These are phyloP conservation scores for Ananas comosus DNA, from an alignment of 176 grass and related monocot genomes.

Conservation along the genomic window DNA sequence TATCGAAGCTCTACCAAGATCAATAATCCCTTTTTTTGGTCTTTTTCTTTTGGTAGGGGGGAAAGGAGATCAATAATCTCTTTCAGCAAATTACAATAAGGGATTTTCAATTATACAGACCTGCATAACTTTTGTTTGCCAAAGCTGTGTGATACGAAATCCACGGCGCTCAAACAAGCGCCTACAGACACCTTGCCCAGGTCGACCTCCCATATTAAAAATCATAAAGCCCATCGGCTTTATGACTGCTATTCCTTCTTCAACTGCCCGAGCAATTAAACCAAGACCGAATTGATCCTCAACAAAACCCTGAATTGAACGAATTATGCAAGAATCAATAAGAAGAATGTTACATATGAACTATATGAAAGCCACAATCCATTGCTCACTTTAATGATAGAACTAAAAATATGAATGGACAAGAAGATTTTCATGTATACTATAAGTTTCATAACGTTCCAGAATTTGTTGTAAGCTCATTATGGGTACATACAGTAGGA, in stretches of 20 bases:
- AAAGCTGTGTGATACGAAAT: conserved; percentile 80
- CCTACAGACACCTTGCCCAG: conserved; percentile 90
- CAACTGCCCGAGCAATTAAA: conserved; percentile 92
- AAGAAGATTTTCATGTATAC: too few species aligned
- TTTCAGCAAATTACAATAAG: background rate
- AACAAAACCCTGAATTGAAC: conserved; percentile 61
- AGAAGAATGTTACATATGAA: conserved; percentile 9
- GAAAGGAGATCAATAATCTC: background rate
- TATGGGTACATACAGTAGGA: too few species aligned
- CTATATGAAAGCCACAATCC: conserved; percentile 3
- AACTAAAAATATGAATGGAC: too few species aligned
- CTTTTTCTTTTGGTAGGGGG: too few species aligned
- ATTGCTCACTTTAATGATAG: background rate
- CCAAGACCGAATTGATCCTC: conserved; percentile 97
- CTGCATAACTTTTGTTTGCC: conserved; percentile 99
- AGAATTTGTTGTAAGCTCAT: too few species aligned
- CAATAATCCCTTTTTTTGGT: too few species aligned
- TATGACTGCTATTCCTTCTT: conserved; percentile 98
- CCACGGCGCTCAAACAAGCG: conserved; percentile 85
- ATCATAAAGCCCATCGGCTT: conserved; percentile 92
- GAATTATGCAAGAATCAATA: conserved; percentile 7
- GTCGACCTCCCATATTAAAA: conserved; percentile 95
- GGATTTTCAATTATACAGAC: conserved; percentile 5
- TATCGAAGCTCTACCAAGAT: too few species aligned
- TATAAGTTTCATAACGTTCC: too few species aligned